phyloP scores from a whole-genome alignment of 75 land plant genomes.

The Pinus albicaulis region DNA sequence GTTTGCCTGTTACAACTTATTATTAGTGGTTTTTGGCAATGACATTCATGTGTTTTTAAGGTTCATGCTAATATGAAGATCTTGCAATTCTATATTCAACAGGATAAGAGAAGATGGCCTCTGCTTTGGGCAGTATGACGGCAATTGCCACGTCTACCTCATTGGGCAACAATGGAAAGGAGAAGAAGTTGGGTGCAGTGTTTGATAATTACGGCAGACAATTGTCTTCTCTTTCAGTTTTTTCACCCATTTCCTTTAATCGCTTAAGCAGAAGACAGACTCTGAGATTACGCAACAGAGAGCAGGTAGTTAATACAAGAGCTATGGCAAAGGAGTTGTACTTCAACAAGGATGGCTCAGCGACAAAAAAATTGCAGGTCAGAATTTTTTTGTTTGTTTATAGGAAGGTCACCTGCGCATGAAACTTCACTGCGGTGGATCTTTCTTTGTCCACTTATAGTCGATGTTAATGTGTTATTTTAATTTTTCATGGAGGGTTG shows the following conservation, averaged over 20 bases:
- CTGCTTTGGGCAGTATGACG: constrained; percentile 8
- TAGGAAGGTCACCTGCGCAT: no score
- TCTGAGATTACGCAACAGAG: neutral
- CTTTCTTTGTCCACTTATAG: neutral
- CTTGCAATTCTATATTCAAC: no score
- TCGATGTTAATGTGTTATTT: neutral
- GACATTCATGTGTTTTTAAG: neutral
- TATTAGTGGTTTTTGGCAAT: neutral
- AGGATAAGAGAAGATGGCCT: constrained; percentile 4
- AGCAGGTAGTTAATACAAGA: constrained; percentile 3
- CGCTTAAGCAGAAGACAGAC: constrained; percentile 8
- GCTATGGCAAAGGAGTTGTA: constrained; percentile 69
- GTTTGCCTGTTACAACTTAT: neutral
- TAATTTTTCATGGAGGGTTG: neutral
- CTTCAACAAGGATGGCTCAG: constrained; percentile 87
- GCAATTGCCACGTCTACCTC: neutral
- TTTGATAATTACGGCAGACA: neutral
- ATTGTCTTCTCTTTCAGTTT: neutral
- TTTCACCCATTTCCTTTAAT: neutral
- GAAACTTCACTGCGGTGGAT: neutral
- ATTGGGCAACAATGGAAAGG: neutral
- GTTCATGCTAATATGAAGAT: no score
- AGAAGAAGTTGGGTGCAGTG: constrained; percentile 3
- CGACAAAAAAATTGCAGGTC: constrained; percentile 78
- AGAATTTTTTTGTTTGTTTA: neutral